Percentiles rank a stretch among this genome's conserved stretches.
Evolutionary conservation across 106 monocot species (phyloP).

Genomic region (Acanthochlamys bracteata): DNA sequence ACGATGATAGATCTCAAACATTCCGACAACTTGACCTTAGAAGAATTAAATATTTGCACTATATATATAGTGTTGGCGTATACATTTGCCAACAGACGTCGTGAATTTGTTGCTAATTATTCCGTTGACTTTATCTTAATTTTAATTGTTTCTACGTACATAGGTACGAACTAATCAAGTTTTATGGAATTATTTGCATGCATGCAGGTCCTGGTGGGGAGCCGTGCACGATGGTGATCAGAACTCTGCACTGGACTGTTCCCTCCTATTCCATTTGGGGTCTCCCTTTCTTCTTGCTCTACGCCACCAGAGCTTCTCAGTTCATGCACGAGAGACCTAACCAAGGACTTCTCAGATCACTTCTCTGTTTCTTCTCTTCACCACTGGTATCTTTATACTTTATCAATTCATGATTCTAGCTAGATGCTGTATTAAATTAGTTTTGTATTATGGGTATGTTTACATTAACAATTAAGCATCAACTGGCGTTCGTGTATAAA

Average conservation of each 20-base stretch:
- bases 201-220: constrained; percentile 46
- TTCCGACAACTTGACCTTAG: no score
- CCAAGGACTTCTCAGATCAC: constrained; percentile 39
- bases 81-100: no score
- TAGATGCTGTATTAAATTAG: no score
- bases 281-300: constrained; percentile 54
- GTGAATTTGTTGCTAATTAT: no score
- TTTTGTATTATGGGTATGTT: background rate
- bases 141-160: no score
- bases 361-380: constrained; percentile 30
- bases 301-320: constrained; percentile 45
- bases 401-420: background rate
- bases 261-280: constrained; percentile 74
- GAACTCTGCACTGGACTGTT: constrained; percentile 60
- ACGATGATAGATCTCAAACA: no score
- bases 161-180: no score
- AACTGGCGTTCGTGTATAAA: no score
- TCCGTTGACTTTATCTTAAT: no score
- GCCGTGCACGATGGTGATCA: constrained; percentile 65
- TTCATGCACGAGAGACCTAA: constrained; percentile 50
- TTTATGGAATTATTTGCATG: no score
- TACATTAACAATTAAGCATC: background rate
- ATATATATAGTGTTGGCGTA: no score
- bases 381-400: constrained; percentile 36
- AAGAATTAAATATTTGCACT: no score